Base-by-base conservation (phyloP, 1,284 basidiomycete species). In the Violaceomyces palustris region DNA sequence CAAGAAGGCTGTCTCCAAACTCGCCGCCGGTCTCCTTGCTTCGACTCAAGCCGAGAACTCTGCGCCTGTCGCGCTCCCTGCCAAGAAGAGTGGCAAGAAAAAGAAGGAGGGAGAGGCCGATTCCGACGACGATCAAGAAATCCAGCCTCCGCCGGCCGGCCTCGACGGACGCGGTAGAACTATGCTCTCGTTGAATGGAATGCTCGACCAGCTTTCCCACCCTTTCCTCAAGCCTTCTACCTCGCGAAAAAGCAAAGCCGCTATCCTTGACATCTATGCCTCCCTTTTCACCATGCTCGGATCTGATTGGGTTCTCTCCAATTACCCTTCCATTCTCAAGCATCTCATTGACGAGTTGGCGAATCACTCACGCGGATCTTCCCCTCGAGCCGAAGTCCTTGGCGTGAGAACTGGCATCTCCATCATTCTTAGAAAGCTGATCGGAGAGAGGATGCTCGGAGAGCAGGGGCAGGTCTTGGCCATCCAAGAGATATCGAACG, bases 391-490 rank as follows among this genome's bases (percentile, higher is more conserved):
- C 75, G 92, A 96, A 38, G 78, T 79, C 1, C 74, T 96, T 7
- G 77, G 85, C 5, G 78, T 86, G 2, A 80, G 88, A 14, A 84
- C 83, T 28, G 78, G 87, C 6, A 83, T 90, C 25, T 82, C 82
- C 2, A 79, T 89, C 26, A 69, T 97, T 9, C 75, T 97, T 25
- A 79, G 90, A 32, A 87, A 93, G 61, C 80, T 96, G 23, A 82
- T 98, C 35, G 89, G 87, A 1, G 82, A 86, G 5, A 78, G 89
- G 42, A 84, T 97, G 79, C 76, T 98, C 37, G 86, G 86, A 45
- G 70, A 72, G 50, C 92, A 97, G 69, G 88, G 90, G 59, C 92
- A 97, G 74, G 92, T 96, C 37, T 78, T 80, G 26, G 93, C 92
- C 0, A 87, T 96, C 23, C 84, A 87, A 59, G 90, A 93, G 57